Conservation (phyloP, 1,284 basidiomycete species). For the Xanthoconium separans region DNA sequence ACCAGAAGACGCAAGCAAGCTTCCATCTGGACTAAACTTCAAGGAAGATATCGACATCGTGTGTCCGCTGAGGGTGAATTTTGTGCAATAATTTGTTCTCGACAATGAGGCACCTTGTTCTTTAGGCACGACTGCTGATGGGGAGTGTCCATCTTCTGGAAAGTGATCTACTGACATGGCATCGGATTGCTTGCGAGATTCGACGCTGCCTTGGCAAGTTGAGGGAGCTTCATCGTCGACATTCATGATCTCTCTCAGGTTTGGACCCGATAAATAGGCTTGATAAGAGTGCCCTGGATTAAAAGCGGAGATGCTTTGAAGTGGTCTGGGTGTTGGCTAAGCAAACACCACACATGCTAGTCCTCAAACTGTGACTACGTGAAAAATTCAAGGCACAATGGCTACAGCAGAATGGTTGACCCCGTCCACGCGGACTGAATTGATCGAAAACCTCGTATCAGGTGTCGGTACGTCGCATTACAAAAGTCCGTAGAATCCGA, state of each 20-base stretch:
- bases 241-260: constrained; percentile 15
- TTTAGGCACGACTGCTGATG: not conserved
- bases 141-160: constrained; percentile 1
- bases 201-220: not conserved
- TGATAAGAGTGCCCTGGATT: not conserved
- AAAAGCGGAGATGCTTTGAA: too few species aligned
- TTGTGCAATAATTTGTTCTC: constrained; percentile 40
- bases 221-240: constrained; percentile 13
- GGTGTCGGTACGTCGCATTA: constrained; percentile 73
- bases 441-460: constrained; percentile 88
- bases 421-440: constrained; percentile 75
- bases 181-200: constrained; percentile 10
- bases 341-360: too few species aligned
- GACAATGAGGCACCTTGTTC: constrained; percentile 3
- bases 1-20: constrained; percentile 74
- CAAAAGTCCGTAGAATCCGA: constrained; percentile 5
- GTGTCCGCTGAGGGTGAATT: constrained; percentile 69
- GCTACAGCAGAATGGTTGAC: constrained; percentile 59
- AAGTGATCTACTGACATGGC: constrained; percentile 9
- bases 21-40: constrained; percentile 79
- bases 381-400: constrained; percentile 20
- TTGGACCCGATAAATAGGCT: not conserved
- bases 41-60: constrained; percentile 70
- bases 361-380: constrained; percentile 2
- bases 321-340: too few species aligned